Percentiles rank a stretch among this genome's conserved stretches.
These are phyloP conservation scores for Solanum peruvianum DNA, from an alignment of 257 asterid genomes.

Conservation along the genomic window DNA sequence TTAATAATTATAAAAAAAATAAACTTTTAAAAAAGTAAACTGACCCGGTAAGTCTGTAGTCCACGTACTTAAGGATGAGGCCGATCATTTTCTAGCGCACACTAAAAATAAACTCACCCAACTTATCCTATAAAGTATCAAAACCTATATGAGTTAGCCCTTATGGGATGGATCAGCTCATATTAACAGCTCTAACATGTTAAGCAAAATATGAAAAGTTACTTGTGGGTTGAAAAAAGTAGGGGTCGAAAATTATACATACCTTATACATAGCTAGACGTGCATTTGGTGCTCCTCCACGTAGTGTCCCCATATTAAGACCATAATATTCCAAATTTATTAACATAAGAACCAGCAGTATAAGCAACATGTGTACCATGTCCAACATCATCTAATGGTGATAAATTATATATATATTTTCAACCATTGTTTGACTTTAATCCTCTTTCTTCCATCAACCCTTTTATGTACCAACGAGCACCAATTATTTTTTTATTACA, in stretches of 20 bases:
- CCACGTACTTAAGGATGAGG: too few species aligned
- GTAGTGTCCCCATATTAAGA: neutral
- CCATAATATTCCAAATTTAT: neutral
- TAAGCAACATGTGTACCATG: neutral
- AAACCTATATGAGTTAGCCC: too few species aligned
- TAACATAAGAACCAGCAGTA: neutral
- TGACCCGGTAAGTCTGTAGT: too few species aligned
- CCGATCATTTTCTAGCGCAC: too few species aligned
- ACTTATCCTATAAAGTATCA: too few species aligned
- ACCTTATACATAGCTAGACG: neutral
- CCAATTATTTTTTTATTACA: neutral
- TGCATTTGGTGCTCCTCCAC: neutral
- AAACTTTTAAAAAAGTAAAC: too few species aligned
- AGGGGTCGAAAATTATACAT: neutral
- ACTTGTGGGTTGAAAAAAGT: too few species aligned
- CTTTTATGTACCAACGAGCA: neutral
- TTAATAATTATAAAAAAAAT: too few species aligned
- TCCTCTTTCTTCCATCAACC: neutral
- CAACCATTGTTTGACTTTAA: neutral
- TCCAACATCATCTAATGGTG: neutral
- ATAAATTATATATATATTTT: neutral
- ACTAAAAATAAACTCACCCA: accelerated
- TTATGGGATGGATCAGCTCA: accelerated
- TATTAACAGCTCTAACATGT: too few species aligned
- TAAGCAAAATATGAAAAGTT: too few species aligned